Evolutionary conservation across 768 basidiomycete species (phyloP), one percentile per base, ranked within the genome.

Genomic region (Auricularia sp.): DNA sequence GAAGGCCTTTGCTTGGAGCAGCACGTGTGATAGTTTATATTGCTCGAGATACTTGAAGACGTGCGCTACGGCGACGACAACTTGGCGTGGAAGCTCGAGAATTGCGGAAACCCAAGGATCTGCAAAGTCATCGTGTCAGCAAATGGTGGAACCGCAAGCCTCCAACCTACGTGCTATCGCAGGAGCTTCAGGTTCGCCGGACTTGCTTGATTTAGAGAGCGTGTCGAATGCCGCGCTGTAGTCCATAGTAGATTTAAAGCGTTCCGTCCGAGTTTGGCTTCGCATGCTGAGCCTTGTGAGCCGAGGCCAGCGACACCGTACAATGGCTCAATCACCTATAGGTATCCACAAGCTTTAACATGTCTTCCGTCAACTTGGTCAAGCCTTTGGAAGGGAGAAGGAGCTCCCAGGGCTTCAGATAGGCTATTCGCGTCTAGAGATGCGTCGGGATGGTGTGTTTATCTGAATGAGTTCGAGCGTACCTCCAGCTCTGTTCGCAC

Each of bases 401-500:
- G 1, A 98, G 75, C 69, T 98, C 96, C 1, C 86, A 80, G 3
- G 96, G 96, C 67, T 83, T 84, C 24, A 86, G 83, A 72, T 99
- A 94, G 2, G 88, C 85, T 67, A 99, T 80, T 54, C 96, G 80
- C 0, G 95, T 98, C 90, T 97, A 69, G 6, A 29, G 29, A 29
- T 29, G 29, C 29, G 29, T 29, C 29, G 29, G 29, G 29, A 29
- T 29, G 29, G 29, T 29, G 29, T 29, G 29, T 29, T 29, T 0
- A 29, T 29, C 29, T 29, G 29, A 29, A 29, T 29, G 21, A 1
- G 69, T 54, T 68, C 39, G n/a, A 65, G n/a, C 67, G 63, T 7
- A 89, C 92, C 80, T 97, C 94, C 2, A 97, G 83, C 74, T 98
- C 94, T 7, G 87, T 86, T 13, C 95, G 83, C 86, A 97, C 91